A percentile compares a stretch with the other conserved stretches of the same genome.
These are phyloP conservation scores for Phytomonas sp. DNA, from an alignment of 208 protist species.

Conservation along the genomic window DNA sequence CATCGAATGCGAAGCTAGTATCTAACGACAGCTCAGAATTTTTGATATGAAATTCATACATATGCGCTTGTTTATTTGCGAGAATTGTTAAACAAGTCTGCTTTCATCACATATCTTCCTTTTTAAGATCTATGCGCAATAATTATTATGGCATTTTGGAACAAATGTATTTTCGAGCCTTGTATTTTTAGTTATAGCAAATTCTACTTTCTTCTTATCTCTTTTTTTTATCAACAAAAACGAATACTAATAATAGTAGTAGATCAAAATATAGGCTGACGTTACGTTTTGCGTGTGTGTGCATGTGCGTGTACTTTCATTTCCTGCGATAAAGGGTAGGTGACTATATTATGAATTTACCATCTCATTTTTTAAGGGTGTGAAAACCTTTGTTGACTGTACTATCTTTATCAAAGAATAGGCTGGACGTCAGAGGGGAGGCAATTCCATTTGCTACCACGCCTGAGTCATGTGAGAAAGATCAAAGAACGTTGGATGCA, in stretches of 20 bases:
- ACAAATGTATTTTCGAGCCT: neutral
- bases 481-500: slow-evolving; percentile 6
- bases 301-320: neutral
- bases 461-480: slow-evolving; percentile 88
- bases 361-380: slow-evolving; percentile 81
- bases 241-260: neutral
- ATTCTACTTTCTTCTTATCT: neutral
- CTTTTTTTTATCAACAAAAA: neutral
- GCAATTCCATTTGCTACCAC: neutral
- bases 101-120: neutral
- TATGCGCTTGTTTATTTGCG: neutral
- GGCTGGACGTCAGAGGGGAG: neutral
- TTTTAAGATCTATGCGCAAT: neutral
- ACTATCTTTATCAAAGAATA: neutral
- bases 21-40: neutral
- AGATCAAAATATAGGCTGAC: neutral
- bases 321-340: neutral
- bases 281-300: neutral
- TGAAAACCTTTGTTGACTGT: slow-evolving; percentile 13
- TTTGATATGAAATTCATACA: neutral
- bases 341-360: neutral
- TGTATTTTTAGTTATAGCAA: neutral
- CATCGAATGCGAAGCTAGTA: neutral
- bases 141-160: neutral
- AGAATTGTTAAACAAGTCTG: neutral